These are phyloP conservation scores for Phytophthora tubulina DNA, from an alignment of 352 stramenopile genomes.

Conservation along the genomic window DNA sequence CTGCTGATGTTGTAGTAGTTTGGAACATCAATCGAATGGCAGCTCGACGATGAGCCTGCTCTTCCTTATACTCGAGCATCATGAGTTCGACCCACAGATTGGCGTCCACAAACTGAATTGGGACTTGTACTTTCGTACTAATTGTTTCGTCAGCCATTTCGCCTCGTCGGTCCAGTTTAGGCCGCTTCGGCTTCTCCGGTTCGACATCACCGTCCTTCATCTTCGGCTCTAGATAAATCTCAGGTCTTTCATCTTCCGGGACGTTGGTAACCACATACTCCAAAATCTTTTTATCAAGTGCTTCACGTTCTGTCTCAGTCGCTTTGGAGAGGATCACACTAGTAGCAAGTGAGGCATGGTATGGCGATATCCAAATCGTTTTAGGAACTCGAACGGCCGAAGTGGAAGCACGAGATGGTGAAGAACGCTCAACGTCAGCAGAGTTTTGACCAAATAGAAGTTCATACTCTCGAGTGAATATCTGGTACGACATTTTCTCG, in stretches of 20 bases:
- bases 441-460: constrained; percentile 25
- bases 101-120: constrained; percentile 73
- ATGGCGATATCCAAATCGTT: constrained; percentile 84
- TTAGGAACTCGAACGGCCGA: constrained; percentile 52
- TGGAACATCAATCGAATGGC: constrained; percentile 95
- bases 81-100: constrained; percentile 88
- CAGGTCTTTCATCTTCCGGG: constrained; percentile 61
- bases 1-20: constrained; percentile 67
- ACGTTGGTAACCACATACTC: constrained; percentile 77
- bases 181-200: constrained; percentile 18
- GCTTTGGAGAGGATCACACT: constrained; percentile 80
- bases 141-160: constrained; percentile 19
- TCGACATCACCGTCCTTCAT: neutral
- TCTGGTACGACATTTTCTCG: constrained; percentile 62
- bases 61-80: constrained; percentile 93
- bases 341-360: constrained; percentile 78
- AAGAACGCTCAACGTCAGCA: neutral
- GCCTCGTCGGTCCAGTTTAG: constrained; percentile 17
- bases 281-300: constrained; percentile 72
- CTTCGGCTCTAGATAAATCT: constrained; percentile 51
- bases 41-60: constrained; percentile 90
- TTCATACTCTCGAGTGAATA: constrained; percentile 64
- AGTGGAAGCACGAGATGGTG: neutral
- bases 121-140: neutral
- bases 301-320: constrained; percentile 61